phyloP scores from a whole-genome alignment of 108 stramenopile genomes.

The Phaeodactylum tricornutum region DNA sequence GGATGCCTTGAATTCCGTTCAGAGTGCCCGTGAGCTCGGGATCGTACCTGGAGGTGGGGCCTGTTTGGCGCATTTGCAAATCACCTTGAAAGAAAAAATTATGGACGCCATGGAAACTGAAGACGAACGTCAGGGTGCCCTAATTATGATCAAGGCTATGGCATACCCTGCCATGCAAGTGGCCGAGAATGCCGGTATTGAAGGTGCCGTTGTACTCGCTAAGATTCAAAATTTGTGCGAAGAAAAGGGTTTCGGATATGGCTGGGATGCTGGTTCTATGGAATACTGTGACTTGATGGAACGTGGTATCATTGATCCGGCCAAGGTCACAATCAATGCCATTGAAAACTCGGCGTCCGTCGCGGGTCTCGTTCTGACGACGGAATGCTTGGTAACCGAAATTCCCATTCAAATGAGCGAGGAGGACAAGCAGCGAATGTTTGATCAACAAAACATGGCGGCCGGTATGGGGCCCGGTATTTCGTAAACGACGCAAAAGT shows the following conservation, averaged over 20 bases:
- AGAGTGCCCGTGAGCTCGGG: conserved; percentile 86
- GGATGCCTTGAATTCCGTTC: conserved; percentile 93
- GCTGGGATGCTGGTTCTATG: conserved; percentile 88
- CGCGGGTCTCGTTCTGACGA: conserved; percentile 92
- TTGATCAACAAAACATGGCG: conserved; percentile 75
- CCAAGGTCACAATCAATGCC: conserved; percentile 94
- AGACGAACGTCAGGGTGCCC: conserved; percentile 82
- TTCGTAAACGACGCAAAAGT: too few relatives aligned
- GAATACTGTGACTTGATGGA: conserved; percentile 82
- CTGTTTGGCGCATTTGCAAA: conserved; percentile 79
- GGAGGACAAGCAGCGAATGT: conserved; percentile 66
- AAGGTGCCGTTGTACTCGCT: conserved; percentile 93
- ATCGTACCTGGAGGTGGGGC: conserved; percentile 95
- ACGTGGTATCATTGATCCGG: conserved; percentile 90
- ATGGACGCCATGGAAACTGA: conserved; percentile 76
- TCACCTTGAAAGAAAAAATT: conserved; percentile 49
- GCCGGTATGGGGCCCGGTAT: conserved; percentile 65
- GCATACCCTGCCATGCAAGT: conserved; percentile 85
- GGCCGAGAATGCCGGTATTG: conserved; percentile 90
- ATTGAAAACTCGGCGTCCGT: conserved; percentile 93
- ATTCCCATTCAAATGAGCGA: conserved; percentile 71
- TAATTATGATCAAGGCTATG: conserved; percentile 81
- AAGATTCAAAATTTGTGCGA: conserved; percentile 74
- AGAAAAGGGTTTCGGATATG: conserved; percentile 81
- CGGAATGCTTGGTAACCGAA: conserved; percentile 93